Evolutionary conservation across 768 basidiomycete genomes (phyloP).

Genomic region (Hygrophoropsis aurantiaca): DNA sequence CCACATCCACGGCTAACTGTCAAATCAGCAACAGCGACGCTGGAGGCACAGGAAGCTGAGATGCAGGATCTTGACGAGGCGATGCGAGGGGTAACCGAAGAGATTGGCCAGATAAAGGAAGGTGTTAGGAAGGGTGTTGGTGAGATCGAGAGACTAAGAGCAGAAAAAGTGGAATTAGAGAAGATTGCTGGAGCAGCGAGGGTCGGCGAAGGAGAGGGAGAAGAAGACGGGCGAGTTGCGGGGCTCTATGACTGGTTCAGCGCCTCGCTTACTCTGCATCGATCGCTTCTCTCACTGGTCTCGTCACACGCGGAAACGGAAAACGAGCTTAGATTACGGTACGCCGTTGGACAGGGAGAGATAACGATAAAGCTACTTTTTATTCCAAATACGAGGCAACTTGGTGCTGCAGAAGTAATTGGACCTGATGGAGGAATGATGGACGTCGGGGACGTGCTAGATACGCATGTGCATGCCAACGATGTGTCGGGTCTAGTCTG

Average conservation of each 20-base stretch:
- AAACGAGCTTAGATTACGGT: conserved; percentile 75
- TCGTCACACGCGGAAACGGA: conserved; percentile 63
- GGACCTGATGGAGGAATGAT: conserved; percentile 48
- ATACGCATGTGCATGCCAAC: conserved; percentile 60
- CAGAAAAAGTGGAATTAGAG: conserved; percentile 69
- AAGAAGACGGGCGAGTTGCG: conserved; percentile 63
- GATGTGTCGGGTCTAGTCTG: conserved; percentile 66
- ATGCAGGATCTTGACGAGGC: conserved; percentile 78
- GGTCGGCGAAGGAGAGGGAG: conserved; percentile 45
- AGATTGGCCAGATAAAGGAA: conserved; percentile 55
- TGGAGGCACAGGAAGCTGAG: conserved; percentile 73
- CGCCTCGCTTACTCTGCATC: conserved; percentile 65
- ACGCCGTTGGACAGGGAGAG: conserved; percentile 42
- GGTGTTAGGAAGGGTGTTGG: conserved; percentile 54
- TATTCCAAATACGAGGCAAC: conserved; percentile 63
- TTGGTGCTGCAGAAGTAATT: conserved; percentile 62
- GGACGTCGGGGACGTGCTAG: conserved; percentile 58
- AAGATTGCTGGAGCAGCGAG: conserved; percentile 51
- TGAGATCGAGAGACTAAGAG: conserved; percentile 58
- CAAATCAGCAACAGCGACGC: conserved; percentile 66
- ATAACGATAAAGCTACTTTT: conserved; percentile 63
- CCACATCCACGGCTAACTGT: conserved; percentile 81
- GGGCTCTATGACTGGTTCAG: conserved; percentile 77
- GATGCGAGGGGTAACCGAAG: conserved; percentile 51
- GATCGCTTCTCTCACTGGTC: conserved; percentile 57